Evolutionary conservation across 2,329 filamentous ascomycete genomes (phyloP).

Genomic region (Torrubiellomyces zombiae): DNA sequence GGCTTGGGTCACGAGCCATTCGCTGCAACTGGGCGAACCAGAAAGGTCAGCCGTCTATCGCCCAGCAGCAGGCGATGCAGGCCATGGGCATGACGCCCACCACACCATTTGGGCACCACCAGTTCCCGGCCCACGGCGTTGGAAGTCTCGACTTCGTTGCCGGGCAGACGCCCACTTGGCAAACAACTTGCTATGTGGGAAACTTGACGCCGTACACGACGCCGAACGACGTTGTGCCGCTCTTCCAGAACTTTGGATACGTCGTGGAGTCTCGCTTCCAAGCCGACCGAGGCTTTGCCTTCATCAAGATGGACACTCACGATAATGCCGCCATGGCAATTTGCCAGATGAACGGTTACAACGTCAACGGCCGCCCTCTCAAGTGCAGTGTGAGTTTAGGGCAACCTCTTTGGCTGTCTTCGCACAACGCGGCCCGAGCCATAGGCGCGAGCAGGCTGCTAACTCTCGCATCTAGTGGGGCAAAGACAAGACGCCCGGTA

Average conservation of each 20-base stretch:
- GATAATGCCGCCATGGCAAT: conserved; percentile 98
- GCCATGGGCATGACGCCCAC: conserved; percentile 97
- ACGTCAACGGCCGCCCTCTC: conserved; percentile 87
- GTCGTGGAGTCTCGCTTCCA: conserved; percentile 97
- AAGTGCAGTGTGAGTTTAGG: conserved; percentile 84
- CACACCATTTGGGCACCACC: conserved; percentile 89
- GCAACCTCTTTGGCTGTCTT: no score
- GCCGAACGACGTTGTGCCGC: conserved; percentile 86
- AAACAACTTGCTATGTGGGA: conserved; percentile 95
- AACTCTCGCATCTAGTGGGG: conserved; percentile 90
- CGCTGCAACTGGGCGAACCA: conserved; percentile 99
- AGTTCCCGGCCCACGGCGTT: conserved; percentile 91
- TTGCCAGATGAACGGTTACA: conserved; percentile 93
- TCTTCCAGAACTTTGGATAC: conserved; percentile 97
- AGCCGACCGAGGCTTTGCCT: conserved; percentile 91
- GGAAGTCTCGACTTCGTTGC: conserved; percentile 97
- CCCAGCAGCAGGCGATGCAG: conserved; percentile 91
- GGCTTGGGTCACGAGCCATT: conserved; percentile 94
- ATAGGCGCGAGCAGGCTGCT: conserved; percentile 11
- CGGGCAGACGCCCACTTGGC: conserved; percentile 88
- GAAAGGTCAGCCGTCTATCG: conserved; percentile 97
- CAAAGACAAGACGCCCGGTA: conserved; percentile 87
- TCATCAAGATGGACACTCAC: conserved; percentile 98
- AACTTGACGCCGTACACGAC: conserved; percentile 97
- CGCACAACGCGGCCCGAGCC: no score